Evolutionary conservation across 371 early-diverging fungal species (phyloP), one percentile per base, ranked within the genome.

Genomic region (Circinella minor): DNA sequence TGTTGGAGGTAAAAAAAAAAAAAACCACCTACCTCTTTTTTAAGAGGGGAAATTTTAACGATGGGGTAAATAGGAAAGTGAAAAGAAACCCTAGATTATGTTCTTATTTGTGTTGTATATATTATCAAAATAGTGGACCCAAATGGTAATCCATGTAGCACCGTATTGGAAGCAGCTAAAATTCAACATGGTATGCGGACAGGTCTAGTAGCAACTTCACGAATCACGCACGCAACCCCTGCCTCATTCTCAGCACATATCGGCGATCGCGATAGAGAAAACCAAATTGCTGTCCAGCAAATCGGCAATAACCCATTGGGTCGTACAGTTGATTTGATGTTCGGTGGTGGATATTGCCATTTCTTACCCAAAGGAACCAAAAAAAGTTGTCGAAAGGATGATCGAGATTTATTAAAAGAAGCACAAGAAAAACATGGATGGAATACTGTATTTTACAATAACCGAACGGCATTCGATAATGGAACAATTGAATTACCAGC

Each of bases 101-200:
- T 9, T 15, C 47, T 47, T 20, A 55, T 15, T 55, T n/a, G 55
- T 55, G 10, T 55, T 17, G 55, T n/a, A 55, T 55, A 18, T 55
- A 8, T 61, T 63, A 10, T 11, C 6, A 36, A 54, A 51, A 49
- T 68, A 88, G 90, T 89, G 36, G 83, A 86, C 65, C 78, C 87
- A 55, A 36, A 74, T 5, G 75, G 88, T n/a, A 65, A 63, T 3
- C 95, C 97, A 9, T 95, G 96, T 73, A 96, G 93, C 27, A 97
- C 96, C 0, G 84, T 96, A 0, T 77, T 98, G 51, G 98, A 98
- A 78, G 91, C 96, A 3, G 98, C 98, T 62, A 95, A 96, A 77
- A 69, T 74, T 4, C 77, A 73, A 39, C 71, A 75, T 10, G 92
- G 92, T 10, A 89, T 91, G 82, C 57, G 81, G 2, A 98, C 98